phyloP scores from a whole-genome alignment of 371 early-diverging fungal species.

The Mitosporidium daphniae region DNA sequence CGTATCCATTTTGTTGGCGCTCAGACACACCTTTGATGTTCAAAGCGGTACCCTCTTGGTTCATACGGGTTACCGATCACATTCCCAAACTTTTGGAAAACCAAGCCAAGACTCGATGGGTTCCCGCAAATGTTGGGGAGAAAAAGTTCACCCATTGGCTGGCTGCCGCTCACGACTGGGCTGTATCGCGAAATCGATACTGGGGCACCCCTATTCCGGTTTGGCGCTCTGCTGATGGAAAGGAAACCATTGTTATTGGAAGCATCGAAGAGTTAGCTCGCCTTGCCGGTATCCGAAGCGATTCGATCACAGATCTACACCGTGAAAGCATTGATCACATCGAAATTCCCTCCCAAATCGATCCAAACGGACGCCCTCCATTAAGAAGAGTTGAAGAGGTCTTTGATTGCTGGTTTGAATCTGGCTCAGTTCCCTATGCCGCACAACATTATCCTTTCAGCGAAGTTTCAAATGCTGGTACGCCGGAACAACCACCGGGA shows the following conservation, averaged over 20 bases:
- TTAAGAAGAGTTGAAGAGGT: constrained; percentile 85
- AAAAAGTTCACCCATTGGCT: constrained; percentile 98
- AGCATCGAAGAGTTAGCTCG: constrained; percentile 70
- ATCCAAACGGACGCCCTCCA: constrained; percentile 24
- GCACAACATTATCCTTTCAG: constrained; percentile 95
- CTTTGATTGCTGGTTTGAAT: constrained; percentile 95
- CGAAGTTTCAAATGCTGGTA: not conserved
- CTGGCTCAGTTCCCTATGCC: constrained; percentile 96
- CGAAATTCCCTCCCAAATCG: constrained; percentile 63
- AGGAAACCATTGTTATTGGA: constrained; percentile 46
- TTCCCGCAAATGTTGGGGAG: constrained; percentile 82
- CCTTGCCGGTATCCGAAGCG: constrained; percentile 26
- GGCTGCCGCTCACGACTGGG: constrained; percentile 92
- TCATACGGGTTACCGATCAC: constrained; percentile 56
- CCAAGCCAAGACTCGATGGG: constrained; percentile 74
- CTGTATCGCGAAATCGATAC: constrained; percentile 89
- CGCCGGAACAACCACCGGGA: constrained; percentile 27
- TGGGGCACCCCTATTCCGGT: constrained; percentile 99
- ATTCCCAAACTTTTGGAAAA: constrained; percentile 45
- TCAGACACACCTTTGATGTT: constrained; percentile 96
- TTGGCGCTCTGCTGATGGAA: constrained; percentile 71
- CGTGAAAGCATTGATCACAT: constrained; percentile 84
- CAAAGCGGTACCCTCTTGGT: constrained; percentile 93
- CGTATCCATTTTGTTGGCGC: constrained; percentile 85
- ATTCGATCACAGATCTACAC: constrained; percentile 73